A percentile compares a stretch with the other conserved stretches of the same genome.
These are phyloP conservation scores for Ophiostoma sp. DNA, from an alignment of 2,329 filamentous ascomycete species.

Conservation along the genomic window DNA sequence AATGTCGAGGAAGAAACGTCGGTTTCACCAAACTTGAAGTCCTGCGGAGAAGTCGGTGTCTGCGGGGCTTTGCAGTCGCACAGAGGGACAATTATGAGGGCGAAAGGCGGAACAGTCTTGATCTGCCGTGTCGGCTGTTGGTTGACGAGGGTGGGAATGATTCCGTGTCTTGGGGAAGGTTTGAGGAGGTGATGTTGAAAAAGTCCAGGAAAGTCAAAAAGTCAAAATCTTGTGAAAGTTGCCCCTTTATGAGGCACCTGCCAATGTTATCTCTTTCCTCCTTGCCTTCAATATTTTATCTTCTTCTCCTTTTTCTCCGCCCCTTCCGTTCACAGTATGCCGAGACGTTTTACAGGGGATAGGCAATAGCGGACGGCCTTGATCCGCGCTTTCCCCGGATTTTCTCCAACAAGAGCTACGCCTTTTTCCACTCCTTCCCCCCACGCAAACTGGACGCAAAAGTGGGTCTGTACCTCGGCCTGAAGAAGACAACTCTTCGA, in stretches of 20 bases:
- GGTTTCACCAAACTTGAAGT: not conserved
- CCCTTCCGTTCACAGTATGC: not conserved
- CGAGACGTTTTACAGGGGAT: not conserved
- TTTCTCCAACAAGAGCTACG: not conserved
- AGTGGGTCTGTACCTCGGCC: slow-evolving; percentile 9
- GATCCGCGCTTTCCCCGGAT: slow-evolving; percentile 1
- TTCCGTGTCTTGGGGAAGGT: not conserved
- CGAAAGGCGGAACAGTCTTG: not conserved
- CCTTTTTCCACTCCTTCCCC: not conserved
- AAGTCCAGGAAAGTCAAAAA: not conserved
- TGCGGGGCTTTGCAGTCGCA: not conserved
- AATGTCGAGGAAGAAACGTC: no score
- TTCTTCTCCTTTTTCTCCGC: not conserved
- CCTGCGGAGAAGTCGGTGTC: not conserved
- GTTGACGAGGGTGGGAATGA: not conserved
- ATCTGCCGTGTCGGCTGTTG: slow-evolving; percentile 14
- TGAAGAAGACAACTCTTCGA: not conserved
- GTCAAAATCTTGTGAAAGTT: no score
- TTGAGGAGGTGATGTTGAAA: not conserved
- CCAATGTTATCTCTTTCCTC: not conserved
- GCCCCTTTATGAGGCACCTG: not conserved
- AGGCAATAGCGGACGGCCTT: not conserved
- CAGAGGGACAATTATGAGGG: not conserved
- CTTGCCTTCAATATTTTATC: not conserved
- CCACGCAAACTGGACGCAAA: not conserved